These are phyloP conservation scores for Tulasnella calospora DNA, from an alignment of 768 basidiomycete genomes.

Conservation along the genomic window DNA sequence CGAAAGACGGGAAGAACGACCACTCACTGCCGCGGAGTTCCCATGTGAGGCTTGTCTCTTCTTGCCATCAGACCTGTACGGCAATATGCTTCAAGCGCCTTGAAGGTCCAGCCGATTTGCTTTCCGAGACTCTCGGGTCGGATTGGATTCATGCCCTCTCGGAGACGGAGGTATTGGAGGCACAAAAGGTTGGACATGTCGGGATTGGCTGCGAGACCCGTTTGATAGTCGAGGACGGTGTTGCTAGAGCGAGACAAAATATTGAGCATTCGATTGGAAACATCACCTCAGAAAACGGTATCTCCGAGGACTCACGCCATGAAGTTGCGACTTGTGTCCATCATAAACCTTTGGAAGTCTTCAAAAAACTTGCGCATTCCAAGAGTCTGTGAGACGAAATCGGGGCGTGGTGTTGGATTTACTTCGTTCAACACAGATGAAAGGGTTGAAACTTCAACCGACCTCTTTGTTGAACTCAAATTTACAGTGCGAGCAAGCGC, in stretches of 20 bases:
- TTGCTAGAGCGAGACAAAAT: neutral
- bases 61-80: neutral
- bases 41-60: neutral
- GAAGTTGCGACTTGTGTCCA: neutral
- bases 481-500: neutral
- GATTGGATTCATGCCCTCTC: neutral
- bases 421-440: neutral
- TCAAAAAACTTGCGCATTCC: constrained; percentile 13
- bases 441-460: neutral
- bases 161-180: neutral
- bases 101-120: neutral
- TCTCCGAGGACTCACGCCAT: neutral
- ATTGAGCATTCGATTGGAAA: neutral
- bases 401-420: no score
- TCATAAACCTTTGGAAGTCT: constrained; percentile 7
- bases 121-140: neutral
- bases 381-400: neutral
- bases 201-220: neutral
- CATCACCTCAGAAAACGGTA: neutral
- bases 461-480: constrained; percentile 26
- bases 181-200: neutral
- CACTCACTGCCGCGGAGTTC: neutral
- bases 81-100: neutral
- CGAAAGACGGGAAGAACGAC: neutral
- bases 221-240: constrained; percentile 10